phyloP scores from a whole-genome alignment of 176 grass and related monocot species.

The Stipa capillata region DNA sequence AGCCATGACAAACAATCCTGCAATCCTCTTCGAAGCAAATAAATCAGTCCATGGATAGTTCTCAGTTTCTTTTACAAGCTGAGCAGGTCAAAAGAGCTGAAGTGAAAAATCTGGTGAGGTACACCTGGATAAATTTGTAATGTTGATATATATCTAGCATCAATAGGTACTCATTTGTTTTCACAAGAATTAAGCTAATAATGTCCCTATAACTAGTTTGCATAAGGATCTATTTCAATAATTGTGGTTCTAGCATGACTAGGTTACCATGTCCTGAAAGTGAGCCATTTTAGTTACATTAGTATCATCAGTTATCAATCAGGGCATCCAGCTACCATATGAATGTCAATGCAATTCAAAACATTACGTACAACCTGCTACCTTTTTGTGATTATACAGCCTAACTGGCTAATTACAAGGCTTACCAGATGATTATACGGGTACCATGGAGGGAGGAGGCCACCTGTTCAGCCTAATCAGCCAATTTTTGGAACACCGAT shows the following conservation, averaged over 20 bases:
- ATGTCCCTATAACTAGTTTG: too few relatives aligned
- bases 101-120: neutral
- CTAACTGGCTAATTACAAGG: neutral
- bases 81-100: neutral
- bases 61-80: neutral
- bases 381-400: neutral
- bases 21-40: neutral
- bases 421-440: neutral
- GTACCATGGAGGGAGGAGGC: neutral
- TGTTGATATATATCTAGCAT: neutral
- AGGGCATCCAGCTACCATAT: neutral
- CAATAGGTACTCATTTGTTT: neutral
- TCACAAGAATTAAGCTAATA: neutral
- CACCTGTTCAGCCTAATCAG: neutral
- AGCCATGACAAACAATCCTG: neutral
- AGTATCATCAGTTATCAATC: slow-evolving; percentile 10
- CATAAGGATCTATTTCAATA: neutral
- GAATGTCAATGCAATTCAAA: neutral
- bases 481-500: neutral
- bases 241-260: neutral
- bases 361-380: neutral
- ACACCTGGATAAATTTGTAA: neutral
- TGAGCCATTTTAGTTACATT: neutral
- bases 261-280: neutral
- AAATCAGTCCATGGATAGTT: neutral